Evolutionary conservation across 805 yeast genomes (phyloP), one percentile per base, ranked within the genome.

Genomic region (Saturnispora ahearnii): DNA sequence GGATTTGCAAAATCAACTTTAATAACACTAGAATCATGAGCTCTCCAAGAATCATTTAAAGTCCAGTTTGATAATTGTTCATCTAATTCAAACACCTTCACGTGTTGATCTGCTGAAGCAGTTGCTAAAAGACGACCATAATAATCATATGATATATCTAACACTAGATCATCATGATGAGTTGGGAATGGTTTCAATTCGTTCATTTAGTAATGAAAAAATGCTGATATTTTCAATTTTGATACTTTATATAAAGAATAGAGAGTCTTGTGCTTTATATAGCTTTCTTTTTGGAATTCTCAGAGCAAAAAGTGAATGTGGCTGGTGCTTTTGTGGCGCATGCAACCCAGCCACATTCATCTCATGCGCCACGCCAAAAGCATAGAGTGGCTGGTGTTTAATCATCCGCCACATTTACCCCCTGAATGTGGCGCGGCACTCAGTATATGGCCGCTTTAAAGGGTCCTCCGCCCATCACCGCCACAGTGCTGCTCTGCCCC

Each of bases 71-170:
- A 78, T 1, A 83, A 74, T 28, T 74, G 68, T 13, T 80, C 66
- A 57, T 83, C 86, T 32, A 84, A 70, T 62, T 87, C 91, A 63
- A 89, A 93, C 31, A 93, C 90, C 60, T 88, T 87, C 54, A 93
- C 77, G 60, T 87, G 95, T 60, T 90, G 96, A 67, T 93, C 99
- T 0, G 95, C 87, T 4, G 96, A 87, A 52, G 95, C 90, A 0
- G 97, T 91, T 2, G 98, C 99, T 50, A 93, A 72, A 53, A 89
- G 87, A 49, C 82, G 79, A 1, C 99, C 98, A 62, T 91, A 91
- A 67, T 84, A 91, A 66, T 93, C 96, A 66, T 90, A 93, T 21
- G 87, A 82, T 24, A 90, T 80, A 60, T 90, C 96, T 57, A 90
- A 95, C 42, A 91, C 81, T 49, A 91, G 74, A 64, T 93, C 99